Conservation (phyloP, 2,329 filamentous ascomycete genomes). For the Pezicula radicicola region DNA sequence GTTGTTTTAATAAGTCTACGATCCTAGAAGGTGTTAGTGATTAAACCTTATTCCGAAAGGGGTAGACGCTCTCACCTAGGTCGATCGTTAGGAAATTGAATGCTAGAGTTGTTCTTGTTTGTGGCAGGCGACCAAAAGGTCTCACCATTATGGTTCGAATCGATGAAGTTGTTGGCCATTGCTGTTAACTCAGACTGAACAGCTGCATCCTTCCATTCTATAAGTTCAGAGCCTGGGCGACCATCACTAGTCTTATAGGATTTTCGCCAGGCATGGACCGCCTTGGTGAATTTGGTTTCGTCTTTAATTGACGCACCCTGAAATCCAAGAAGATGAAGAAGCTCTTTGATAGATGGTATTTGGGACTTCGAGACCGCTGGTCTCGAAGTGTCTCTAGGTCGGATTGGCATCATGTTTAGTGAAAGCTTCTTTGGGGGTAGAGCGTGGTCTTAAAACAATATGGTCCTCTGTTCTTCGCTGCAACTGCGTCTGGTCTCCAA, state of each 20-base stretch:
- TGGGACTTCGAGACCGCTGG: slow-evolving; percentile 2
- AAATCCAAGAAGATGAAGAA: slow-evolving; percentile 12
- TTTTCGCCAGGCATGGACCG: slow-evolving; percentile 10
- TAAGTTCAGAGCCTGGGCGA: not conserved
- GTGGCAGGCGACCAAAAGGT: slow-evolving; percentile 9
- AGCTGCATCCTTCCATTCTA: slow-evolving; percentile 8
- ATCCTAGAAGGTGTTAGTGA: slow-evolving; percentile 7
- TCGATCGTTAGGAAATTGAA: slow-evolving; percentile 9
- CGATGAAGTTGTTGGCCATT: slow-evolving; percentile 11
- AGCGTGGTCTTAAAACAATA: no score
- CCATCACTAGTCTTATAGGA: slow-evolving; percentile 5
- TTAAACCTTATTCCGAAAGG: not conserved
- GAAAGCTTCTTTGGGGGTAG: no score
- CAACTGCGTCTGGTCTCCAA: no score
- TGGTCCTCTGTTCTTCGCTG: no score
- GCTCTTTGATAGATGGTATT: slow-evolving; percentile 11
- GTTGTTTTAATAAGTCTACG: slow-evolving; percentile 10
- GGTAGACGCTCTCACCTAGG: slow-evolving; percentile 3
- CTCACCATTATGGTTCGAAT: slow-evolving; percentile 8
- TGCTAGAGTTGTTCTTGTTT: slow-evolving; percentile 3
- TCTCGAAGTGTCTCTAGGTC: no score
- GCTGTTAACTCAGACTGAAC: slow-evolving; percentile 6
- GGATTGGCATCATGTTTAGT: no score
- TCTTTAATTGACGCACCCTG: slow-evolving; percentile 14
- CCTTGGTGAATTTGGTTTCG: slow-evolving; percentile 8